Evolutionary conservation across 2,329 filamentous ascomycete species (phyloP), one percentile per base, ranked within the genome.

Genomic region (Colletotrichum endophyticum): DNA sequence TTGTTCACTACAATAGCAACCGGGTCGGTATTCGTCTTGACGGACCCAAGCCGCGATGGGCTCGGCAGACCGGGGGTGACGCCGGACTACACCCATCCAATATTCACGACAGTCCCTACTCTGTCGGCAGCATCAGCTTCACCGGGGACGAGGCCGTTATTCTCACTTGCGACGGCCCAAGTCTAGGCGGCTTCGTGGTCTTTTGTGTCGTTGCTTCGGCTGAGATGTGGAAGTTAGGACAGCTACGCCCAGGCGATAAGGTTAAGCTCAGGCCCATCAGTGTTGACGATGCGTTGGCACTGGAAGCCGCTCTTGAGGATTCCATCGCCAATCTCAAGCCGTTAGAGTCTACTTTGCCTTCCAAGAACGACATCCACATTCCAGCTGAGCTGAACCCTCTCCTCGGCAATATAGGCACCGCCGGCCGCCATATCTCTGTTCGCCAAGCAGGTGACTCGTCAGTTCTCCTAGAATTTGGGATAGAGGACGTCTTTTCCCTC

Each of bases 151-250:
- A 85, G 36, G 82, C 84, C 3, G 84, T 87, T 3, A 81, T 87
- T 4, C 78, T 87, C 8, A 80, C 83, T 0, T 82, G 81, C 8
- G 86, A 88, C 75, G 85, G 85, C 0, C 86, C 86, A 0, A 85
- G 84, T 39, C 82, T 87, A 0, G 86, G 86, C 19, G 86, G 86
- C 0, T 87, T 88, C 27, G 81, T 87, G 4, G 84, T 85, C 1
- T 84, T 85, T 30, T 85, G 82, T 25, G 83, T 84, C 0, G 81
- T 88, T 6, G 82, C 82, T 7, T 82, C 82, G 15, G 83, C 83
- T 1, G 85, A 87, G 36, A 79, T 87, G 79, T 87, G 85, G 85
- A 87, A 86, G 78, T 76, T 87, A 28, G 86, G 86, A 12, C 86
- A 86, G 73, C 80, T 85, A 16, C 81, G 81, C 9, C 84, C 85